Conservation (phyloP, 768 basidiomycete species). For the Inosperma sp. region DNA sequence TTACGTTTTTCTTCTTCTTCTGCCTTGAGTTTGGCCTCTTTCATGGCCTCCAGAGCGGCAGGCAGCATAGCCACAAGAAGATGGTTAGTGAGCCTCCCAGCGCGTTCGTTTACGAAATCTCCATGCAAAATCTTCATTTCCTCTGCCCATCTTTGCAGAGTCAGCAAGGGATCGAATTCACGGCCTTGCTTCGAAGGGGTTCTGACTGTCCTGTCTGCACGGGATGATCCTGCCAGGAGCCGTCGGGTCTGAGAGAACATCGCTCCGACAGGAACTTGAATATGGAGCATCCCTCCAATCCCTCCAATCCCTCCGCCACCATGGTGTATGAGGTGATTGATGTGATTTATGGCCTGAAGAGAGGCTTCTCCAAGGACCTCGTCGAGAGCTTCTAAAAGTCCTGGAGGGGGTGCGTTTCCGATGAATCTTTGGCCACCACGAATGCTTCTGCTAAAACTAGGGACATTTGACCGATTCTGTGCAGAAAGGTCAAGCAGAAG, state of each 20-base stretch:
- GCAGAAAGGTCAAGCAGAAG: conserved; percentile 64
- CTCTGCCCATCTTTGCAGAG: conserved; percentile 84
- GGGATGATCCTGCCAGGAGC: conserved; percentile 52
- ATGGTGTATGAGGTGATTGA: conserved; percentile 59
- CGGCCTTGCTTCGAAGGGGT: conserved; percentile 45
- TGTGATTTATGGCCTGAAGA: conserved; percentile 77
- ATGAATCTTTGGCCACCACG: conserved; percentile 57
- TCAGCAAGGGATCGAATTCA: conserved; percentile 74
- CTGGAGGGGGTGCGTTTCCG: conserved; percentile 41
- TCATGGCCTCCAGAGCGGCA: conserved; percentile 63
- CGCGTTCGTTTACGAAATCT: conserved; percentile 63
- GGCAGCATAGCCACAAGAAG: conserved; percentile 73
- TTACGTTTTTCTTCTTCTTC: conserved; percentile 46
- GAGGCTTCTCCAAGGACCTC: conserved; percentile 79
- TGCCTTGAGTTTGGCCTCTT: conserved; percentile 51
- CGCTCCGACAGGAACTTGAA: conserved; percentile 68
- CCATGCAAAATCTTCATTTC: conserved; percentile 81
- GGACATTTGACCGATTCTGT: conserved; percentile 39
- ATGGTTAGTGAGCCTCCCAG: conserved; percentile 65
- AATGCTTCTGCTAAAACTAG: conserved; percentile 41
- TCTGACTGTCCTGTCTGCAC: conserved; percentile 54
- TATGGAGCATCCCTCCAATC: conserved; percentile 48
- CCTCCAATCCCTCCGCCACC: conserved; percentile 43
- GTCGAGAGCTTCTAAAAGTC: conserved; percentile 73
- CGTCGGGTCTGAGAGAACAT: conserved; percentile 58